Evolutionary conservation across 2,329 filamentous ascomycete species (phyloP).

Genomic region (Diaporthe australafricana): DNA sequence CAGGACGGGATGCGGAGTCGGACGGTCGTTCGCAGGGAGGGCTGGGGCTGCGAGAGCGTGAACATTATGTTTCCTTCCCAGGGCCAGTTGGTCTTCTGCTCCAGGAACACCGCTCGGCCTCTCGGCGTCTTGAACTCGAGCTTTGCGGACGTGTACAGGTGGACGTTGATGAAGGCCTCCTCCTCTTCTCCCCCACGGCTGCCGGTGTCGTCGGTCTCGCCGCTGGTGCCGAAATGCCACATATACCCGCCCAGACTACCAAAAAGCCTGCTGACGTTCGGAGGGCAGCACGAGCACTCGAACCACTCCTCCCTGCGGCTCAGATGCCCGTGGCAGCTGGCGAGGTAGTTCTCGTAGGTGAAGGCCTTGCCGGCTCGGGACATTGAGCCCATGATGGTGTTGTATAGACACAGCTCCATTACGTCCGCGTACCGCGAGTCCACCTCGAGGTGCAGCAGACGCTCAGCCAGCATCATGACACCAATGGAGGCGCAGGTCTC

Average conservation of each 20-base stretch:
- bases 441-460: slow-evolving; percentile 65
- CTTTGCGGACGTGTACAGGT: slow-evolving; percentile 65
- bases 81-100: slow-evolving; percentile 67
- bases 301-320: slow-evolving; percentile 69
- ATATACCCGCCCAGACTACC: slow-evolving; percentile 68
- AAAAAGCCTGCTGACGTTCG: slow-evolving; percentile 67
- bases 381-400: slow-evolving; percentile 69
- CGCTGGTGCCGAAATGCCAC: slow-evolving; percentile 56
- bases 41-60: slow-evolving; percentile 48
- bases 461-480: slow-evolving; percentile 70
- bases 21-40: slow-evolving; percentile 52
- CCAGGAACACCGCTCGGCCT: slow-evolving; percentile 52
- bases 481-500: slow-evolving; percentile 72
- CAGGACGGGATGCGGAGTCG: slow-evolving; percentile 66
- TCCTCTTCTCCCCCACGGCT: slow-evolving; percentile 40
- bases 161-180: slow-evolving; percentile 59
- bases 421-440: slow-evolving; percentile 66
- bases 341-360: slow-evolving; percentile 72
- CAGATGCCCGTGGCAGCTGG: slow-evolving; percentile 61
- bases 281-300: slow-evolving; percentile 69
- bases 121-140: slow-evolving; percentile 52
- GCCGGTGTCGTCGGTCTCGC: slow-evolving; percentile 42
- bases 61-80: slow-evolving; percentile 66
- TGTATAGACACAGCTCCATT: slow-evolving; percentile 72
- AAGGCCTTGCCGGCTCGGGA: slow-evolving; percentile 66